Conservation (phyloP, 108 stramenopile species). For the Chaetoceros muelleri region DNA sequence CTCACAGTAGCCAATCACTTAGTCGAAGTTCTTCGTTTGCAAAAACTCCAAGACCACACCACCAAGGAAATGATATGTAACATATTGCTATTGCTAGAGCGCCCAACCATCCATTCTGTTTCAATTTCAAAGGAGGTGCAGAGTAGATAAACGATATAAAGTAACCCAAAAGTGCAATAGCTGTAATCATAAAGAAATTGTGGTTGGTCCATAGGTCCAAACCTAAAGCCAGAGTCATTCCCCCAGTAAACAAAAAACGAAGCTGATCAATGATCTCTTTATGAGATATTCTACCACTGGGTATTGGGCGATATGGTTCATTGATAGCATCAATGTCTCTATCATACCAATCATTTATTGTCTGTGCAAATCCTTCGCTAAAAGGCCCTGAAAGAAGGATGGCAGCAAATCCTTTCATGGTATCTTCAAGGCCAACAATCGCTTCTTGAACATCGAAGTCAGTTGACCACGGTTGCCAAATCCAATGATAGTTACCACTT, state of each 20-base stretch:
- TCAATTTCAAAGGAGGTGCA: slow-evolving; percentile 90
- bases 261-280: slow-evolving; percentile 88
- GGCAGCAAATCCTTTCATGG: slow-evolving; percentile 76
- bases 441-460: slow-evolving; percentile 82
- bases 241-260: slow-evolving; percentile 84
- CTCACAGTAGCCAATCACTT: slow-evolving; percentile 84
- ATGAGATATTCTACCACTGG: slow-evolving; percentile 84
- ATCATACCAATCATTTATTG: slow-evolving; percentile 99
- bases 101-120: slow-evolving; percentile 94
- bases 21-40: slow-evolving; percentile 74
- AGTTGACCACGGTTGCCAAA: slow-evolving; percentile 97
- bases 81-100: slow-evolving; percentile 91
- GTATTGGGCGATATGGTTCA: slow-evolving; percentile 94
- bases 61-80: slow-evolving; percentile 96
- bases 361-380: slow-evolving; percentile 93
- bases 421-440: slow-evolving; percentile 67
- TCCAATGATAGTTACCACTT: slow-evolving; percentile 95
- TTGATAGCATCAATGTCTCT: slow-evolving; percentile 97
- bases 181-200: slow-evolving; percentile 73
- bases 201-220: slow-evolving; percentile 90
- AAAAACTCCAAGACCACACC: slow-evolving; percentile 96
- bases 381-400: slow-evolving; percentile 92
- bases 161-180: slow-evolving; percentile 78
- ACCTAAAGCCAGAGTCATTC: slow-evolving; percentile 82
- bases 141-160: slow-evolving; percentile 96